A percentile compares a stretch with the other conserved stretches of the same genome.
These are phyloP conservation scores for Chloromonas sp. DNA, from an alignment of 163 green algal species.

Conservation along the genomic window DNA sequence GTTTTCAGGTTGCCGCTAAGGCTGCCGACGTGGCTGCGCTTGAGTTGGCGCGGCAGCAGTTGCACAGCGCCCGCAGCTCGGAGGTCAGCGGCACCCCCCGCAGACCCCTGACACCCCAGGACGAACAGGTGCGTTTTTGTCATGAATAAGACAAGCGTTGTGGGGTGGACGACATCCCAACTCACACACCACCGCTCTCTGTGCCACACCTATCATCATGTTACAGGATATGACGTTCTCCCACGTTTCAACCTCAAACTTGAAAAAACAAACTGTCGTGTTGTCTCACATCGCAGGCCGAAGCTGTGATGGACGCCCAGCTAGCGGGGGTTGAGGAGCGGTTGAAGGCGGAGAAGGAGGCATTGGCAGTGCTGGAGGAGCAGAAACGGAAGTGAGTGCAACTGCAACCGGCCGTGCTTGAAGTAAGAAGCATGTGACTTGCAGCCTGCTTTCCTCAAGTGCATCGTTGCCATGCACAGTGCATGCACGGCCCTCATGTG, in stretches of 20 bases:
- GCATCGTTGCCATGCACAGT: too few species aligned
- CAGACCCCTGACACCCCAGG: background rate
- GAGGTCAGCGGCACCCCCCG: background rate
- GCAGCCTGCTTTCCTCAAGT: background rate
- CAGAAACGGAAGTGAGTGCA: background rate
- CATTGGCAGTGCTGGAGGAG: background rate
- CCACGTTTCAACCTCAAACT: too few species aligned
- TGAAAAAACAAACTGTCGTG: background rate
- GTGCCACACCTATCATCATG: background rate
- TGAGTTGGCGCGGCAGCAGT: background rate
- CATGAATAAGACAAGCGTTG: background rate
- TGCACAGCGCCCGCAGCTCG: background rate
- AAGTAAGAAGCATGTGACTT: background rate
- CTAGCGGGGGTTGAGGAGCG: background rate
- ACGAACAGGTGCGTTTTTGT: background rate
- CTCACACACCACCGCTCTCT: background rate
- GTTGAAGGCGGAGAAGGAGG: conserved; percentile 5
- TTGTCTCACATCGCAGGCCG: background rate
- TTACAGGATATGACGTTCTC: background rate
- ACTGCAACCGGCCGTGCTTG: background rate
- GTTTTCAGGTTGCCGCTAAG: background rate
- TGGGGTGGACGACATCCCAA: background rate
- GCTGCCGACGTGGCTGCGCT: background rate
- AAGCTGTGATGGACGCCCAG: background rate
- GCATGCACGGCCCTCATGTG: too few species aligned